phyloP scores from a whole-genome alignment of 208 protist genomes.

The Trypanosoma scelopori region DNA sequence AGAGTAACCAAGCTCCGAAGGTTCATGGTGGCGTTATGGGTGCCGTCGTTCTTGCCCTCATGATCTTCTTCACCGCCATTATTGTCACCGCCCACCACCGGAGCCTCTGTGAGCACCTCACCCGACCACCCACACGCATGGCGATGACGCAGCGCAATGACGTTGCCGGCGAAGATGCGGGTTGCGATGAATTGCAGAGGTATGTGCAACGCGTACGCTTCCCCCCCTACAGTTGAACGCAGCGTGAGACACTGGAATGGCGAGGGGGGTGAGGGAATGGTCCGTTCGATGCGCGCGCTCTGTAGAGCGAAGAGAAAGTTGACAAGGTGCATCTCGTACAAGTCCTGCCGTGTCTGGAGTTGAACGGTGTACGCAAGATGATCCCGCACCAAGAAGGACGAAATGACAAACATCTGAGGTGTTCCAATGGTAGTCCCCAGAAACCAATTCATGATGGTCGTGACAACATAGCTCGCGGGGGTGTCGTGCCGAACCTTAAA shows the following conservation, averaged over 20 bases:
- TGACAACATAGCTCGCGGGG: slow-evolving; percentile 45
- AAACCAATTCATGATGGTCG: slow-evolving; percentile 62
- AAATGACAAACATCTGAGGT: slow-evolving; percentile 36
- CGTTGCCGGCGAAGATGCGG: neutral
- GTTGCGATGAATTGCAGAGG: slow-evolving; percentile 11
- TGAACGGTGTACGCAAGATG: slow-evolving; percentile 53
- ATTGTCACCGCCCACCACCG: neutral
- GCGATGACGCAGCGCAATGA: slow-evolving; percentile 1
- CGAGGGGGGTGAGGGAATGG: neutral
- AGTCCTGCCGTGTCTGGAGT: slow-evolving; percentile 42
- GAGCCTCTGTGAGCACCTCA: slow-evolving; percentile 9
- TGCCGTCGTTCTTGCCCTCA: neutral
- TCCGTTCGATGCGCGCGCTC: slow-evolving; percentile 34
- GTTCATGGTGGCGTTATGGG: neutral
- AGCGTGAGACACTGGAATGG: slow-evolving; percentile 2
- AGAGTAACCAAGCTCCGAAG: neutral
- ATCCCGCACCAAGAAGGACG: slow-evolving; percentile 47
- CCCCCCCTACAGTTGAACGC: neutral
- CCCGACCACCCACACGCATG: slow-evolving; percentile 14
- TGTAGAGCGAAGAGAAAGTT: slow-evolving; percentile 51
- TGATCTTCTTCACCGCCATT: neutral
- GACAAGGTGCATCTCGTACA: slow-evolving; percentile 43
- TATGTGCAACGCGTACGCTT: neutral
- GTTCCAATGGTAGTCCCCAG: slow-evolving; percentile 44
- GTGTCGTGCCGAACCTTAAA: slow-evolving; percentile 53